Evolutionary conservation across 805 yeast species (phyloP).

Genomic region (Wickerhamiella shivajii): DNA sequence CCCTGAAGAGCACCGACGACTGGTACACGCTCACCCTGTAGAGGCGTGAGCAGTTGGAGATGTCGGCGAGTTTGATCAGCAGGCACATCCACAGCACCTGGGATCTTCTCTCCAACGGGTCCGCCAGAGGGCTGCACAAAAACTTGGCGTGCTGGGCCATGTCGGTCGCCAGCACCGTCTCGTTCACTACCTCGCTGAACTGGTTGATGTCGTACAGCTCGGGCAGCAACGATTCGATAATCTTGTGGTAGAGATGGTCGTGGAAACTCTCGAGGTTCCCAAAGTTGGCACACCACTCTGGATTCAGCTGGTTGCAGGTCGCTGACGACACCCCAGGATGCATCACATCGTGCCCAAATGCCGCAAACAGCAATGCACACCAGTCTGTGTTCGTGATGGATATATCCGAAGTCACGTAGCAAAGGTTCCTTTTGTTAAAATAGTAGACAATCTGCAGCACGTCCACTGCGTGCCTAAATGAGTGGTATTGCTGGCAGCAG

Average conservation of each 20-base stretch:
- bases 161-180: constrained; percentile 64
- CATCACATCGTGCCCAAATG: constrained; percentile 89
- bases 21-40: constrained; percentile 21
- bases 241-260: constrained; percentile 41
- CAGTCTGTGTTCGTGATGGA: constrained; percentile 29
- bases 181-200: constrained; percentile 22
- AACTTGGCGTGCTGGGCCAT: constrained; percentile 80
- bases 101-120: constrained; percentile 2
- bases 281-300: constrained; percentile 52
- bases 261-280: constrained; percentile 73
- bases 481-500: constrained; percentile 78
- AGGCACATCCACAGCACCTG: constrained; percentile 41
- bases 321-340: constrained; percentile 93
- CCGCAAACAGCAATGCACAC: constrained; percentile 56
- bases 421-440: constrained; percentile 14
- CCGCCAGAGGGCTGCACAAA: constrained; percentile 29
- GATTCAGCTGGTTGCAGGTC: constrained; percentile 40
- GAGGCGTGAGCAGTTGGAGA: constrained; percentile 82
- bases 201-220: constrained; percentile 8
- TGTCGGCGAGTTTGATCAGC: constrained; percentile 87
- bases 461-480: constrained; percentile 90
- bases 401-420: constrained; percentile 4
- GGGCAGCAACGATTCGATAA: constrained; percentile 42
- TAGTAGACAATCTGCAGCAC: constrained; percentile 80
- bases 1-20: too few species aligned